phyloP scores from a whole-genome alignment of 306 rosid genomes.

The Erythrophleum fordii region DNA sequence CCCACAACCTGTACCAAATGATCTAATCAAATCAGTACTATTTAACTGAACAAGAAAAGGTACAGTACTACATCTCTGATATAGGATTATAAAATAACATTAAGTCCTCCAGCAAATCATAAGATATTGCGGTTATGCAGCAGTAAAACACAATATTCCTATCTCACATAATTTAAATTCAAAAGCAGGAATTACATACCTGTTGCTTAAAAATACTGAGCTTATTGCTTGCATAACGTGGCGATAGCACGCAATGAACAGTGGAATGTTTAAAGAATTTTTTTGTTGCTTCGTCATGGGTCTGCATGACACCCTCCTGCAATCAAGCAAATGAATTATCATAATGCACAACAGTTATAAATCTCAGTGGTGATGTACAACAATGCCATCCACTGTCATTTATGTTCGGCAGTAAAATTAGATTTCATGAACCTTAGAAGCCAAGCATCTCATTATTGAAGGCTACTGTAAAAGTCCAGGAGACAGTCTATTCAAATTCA shows the following conservation, averaged over 20 bases:
- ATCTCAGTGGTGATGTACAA: background rate
- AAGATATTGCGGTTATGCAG: background rate
- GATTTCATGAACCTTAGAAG: constrained; percentile 9
- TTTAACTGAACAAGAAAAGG: background rate
- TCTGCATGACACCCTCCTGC: constrained; percentile 84
- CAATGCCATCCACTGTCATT: constrained; percentile 18
- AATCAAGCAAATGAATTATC: constrained; percentile 35
- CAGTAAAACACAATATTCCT: background rate
- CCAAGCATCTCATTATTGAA: constrained; percentile 6
- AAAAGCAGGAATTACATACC: constrained; percentile 45
- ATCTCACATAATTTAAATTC: constrained; percentile 13
- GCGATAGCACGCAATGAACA: constrained; percentile 75
- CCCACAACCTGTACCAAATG: constrained; percentile 71
- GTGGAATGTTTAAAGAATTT: constrained; percentile 69
- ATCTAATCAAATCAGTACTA: constrained; percentile 10
- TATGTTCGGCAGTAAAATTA: background rate
- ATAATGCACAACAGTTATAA: constrained; percentile 9
- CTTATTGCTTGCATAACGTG: constrained; percentile 83
- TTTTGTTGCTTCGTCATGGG: constrained; percentile 77
- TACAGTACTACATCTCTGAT: background rate
- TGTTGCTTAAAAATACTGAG: constrained; percentile 86
- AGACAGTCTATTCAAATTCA: background rate
- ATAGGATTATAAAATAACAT: background rate
- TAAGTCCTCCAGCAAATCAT: constrained; percentile 9
- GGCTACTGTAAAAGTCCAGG: background rate